Conservation (phyloP, 441 rosid species). For the Pelargonium cotyledonis region DNA sequence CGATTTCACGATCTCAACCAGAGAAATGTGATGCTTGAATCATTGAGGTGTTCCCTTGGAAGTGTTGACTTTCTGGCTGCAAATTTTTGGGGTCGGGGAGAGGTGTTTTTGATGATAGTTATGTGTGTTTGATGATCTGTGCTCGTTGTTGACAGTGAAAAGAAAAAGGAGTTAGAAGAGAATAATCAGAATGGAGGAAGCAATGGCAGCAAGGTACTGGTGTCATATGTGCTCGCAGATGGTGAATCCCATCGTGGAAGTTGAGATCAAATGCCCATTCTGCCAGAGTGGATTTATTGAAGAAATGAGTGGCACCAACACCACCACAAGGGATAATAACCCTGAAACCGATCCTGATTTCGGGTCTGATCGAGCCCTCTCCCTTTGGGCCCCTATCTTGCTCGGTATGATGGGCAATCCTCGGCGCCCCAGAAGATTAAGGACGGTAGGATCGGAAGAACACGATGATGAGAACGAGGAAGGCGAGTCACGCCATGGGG, state of each 20-base stretch:
- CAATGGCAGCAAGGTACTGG: conserved; percentile 51
- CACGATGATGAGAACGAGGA: conserved; percentile 41
- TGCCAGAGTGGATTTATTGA: conserved; percentile 65
- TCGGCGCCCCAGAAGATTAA: conserved; percentile 43
- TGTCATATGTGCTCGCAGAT: conserved; percentile 56
- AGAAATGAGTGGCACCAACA: conserved; percentile 32
- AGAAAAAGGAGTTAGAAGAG: conserved; percentile 17
- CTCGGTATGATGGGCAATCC: conserved; percentile 77
- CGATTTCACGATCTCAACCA: not conserved
- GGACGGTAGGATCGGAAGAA: conserved; percentile 47
- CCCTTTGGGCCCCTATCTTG: conserved; percentile 80
- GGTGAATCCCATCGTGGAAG: conserved; percentile 55
- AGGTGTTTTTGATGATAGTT: not conserved
- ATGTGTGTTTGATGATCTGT: conserved; percentile 13
- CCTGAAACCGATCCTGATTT: conserved; percentile 50
- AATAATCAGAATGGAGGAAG: conserved; percentile 43
- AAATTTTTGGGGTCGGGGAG: conserved; percentile 10
- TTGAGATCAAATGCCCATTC: conserved; percentile 62
- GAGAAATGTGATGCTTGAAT: too few relatives aligned
- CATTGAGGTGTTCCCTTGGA: not conserved
- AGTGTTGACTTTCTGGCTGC: not conserved
- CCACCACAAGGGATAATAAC: conserved; percentile 26
- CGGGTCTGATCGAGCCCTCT: conserved; percentile 66
- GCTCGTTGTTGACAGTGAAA: conserved; percentile 25
- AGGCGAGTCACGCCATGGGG: conserved; percentile 31